Conservation (phyloP, 495 filamentous ascomycete species). For the Podospora sp. region DNA sequence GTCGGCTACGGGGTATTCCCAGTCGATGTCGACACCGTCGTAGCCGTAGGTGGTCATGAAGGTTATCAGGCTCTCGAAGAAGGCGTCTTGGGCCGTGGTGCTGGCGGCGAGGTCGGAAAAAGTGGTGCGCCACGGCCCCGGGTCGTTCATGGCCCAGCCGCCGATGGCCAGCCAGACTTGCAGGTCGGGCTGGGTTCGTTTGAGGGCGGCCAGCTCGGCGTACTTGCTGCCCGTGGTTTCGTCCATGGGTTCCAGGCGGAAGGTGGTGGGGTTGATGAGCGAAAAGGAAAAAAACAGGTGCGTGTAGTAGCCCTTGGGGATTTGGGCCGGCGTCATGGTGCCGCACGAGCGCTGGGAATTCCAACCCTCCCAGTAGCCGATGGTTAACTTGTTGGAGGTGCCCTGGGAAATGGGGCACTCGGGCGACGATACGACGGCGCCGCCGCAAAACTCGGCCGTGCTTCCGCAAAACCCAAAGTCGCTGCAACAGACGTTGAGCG, state of each 20-base stretch:
- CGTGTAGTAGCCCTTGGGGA: slow-evolving; percentile 21
- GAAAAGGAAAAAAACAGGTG: slow-evolving; percentile 30
- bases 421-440: neutral
- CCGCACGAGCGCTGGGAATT: slow-evolving; percentile 24
- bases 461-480: slow-evolving; percentile 34
- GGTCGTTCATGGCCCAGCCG: slow-evolving; percentile 49
- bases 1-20: slow-evolving; percentile 27
- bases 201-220: slow-evolving; percentile 29
- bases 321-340: slow-evolving; percentile 18
- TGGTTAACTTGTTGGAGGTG: slow-evolving; percentile 7
- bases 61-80: slow-evolving; percentile 25
- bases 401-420: slow-evolving; percentile 7
- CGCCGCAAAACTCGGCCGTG: slow-evolving; percentile 28
- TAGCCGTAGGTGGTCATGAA: slow-evolving; percentile 26
- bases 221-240: slow-evolving; percentile 12
- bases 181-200: slow-evolving; percentile 30
- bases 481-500: slow-evolving; percentile 33
- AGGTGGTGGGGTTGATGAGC: slow-evolving; percentile 15
- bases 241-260: slow-evolving; percentile 25
- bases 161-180: slow-evolving; percentile 44
- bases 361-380: slow-evolving; percentile 33
- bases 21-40: slow-evolving; percentile 33
- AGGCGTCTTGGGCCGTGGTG: slow-evolving; percentile 26
- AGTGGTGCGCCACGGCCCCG: slow-evolving; percentile 28
- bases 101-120: slow-evolving; percentile 29